Base-by-base conservation (phyloP, 1,284 basidiomycete genomes). In the Ustilago hordei region DNA sequence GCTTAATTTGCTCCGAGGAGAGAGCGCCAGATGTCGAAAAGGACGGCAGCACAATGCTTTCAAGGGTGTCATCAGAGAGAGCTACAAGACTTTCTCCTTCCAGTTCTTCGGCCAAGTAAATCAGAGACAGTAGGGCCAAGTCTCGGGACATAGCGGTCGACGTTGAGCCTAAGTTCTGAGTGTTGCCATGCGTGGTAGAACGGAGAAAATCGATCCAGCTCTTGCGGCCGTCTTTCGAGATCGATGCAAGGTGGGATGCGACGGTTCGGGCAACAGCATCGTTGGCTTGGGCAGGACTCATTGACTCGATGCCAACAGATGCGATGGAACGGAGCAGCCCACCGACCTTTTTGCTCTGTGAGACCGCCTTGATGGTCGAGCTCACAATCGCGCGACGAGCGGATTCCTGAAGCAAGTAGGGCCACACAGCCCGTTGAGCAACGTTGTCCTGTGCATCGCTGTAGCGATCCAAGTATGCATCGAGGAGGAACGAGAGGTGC, bases 401-500 rank as follows among this genome's bases (percentile, higher is more conserved):
- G 7, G 60, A 50, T 23, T 47, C 63, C 31, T 72, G 64, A 31
- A 76, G 56, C 53, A 76, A 43, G 56, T 50, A 48, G 9, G 74
- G 74, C 69, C 69, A 77, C 32, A 81, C 59, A 56, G 67, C 61
- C 47, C 60, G 55, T 50, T 53, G 67, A 35, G 64, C 63, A 34
- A 80, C 53, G 47, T 50, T 28, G n/a, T 67, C 72, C 8, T 41
- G 59, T 0, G 58, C 55, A 8, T 55, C 48, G 4, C 60, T 36
- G 39, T 72, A 50, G 32, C 52, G 38, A 19, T 64, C 60, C 31
- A 79, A 55, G 53, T 52, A 67, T 1, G 67, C 55, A 19, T 64
- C 64, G 48, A 64, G 54, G 17, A 52, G 61, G 58, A 64, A 76
- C 4, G 45, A 76, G 47, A 79, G 57, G 41, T 83, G 81, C 47